Evolutionary conservation across 2,329 filamentous ascomycete genomes (phyloP).

Genomic region (Aureobasidium mangrovei): DNA sequence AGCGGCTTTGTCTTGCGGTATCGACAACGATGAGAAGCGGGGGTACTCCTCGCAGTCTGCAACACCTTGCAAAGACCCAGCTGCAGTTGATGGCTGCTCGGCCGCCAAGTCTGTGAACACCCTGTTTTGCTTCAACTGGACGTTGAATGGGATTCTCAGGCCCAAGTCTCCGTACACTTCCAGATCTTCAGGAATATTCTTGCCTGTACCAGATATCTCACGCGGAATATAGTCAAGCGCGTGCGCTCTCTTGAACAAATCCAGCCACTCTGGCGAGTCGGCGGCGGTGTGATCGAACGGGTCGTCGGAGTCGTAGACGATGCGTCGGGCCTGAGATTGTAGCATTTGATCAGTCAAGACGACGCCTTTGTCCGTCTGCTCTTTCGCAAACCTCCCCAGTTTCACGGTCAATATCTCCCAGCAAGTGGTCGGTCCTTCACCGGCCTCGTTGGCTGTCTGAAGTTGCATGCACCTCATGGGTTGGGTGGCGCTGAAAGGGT

Average conservation of each 20-base stretch:
- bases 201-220: constrained; percentile 24
- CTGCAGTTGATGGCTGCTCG: background rate
- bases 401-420: constrained; percentile 43
- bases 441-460: background rate
- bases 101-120: background rate
- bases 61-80: background rate
- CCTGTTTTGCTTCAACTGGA: background rate
- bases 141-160: constrained; percentile 23
- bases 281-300: constrained; percentile 37
- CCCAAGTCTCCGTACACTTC: constrained; percentile 29
- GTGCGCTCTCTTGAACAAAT: constrained; percentile 42
- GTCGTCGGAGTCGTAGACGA: constrained; percentile 42
- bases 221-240: constrained; percentile 32
- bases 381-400: constrained; percentile 37
- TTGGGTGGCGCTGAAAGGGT: constrained; percentile 40
- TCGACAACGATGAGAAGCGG: background rate
- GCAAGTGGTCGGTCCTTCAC: constrained; percentile 22
- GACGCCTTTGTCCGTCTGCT: constrained; percentile 30
- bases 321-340: constrained; percentile 38
- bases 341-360: constrained; percentile 42
- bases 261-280: constrained; percentile 38
- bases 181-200: constrained; percentile 27
- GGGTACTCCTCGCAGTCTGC: background rate
- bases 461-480: background rate
- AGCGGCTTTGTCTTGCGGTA: background rate